These are phyloP conservation scores for Cystobasidiaceae sp. DNA, from an alignment of 1,284 basidiomycete genomes.

Conservation along the genomic window DNA sequence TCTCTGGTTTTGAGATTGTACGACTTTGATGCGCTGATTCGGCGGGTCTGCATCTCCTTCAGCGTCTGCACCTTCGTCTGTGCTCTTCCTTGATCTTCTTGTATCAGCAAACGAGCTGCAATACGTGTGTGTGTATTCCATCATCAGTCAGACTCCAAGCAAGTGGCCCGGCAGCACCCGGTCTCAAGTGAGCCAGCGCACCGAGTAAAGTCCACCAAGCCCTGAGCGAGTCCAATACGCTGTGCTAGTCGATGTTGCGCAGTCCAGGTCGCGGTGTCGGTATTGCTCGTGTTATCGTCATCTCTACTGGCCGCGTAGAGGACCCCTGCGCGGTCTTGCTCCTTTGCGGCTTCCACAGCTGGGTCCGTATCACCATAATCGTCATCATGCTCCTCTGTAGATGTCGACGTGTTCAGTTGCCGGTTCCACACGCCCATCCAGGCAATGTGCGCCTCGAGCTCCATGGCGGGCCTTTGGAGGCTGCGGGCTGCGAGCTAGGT, in stretches of 20 bases:
- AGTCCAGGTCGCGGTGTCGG: background rate
- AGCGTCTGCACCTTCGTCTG: background rate
- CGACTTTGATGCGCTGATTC: background rate
- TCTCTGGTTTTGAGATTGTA: constrained; percentile 15
- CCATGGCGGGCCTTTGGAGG: background rate
- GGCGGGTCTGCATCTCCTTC: background rate
- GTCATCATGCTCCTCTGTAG: background rate
- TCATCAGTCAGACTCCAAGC: too few relatives aligned
- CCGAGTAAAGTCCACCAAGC: constrained; percentile 26
- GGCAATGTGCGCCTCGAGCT: too few relatives aligned
- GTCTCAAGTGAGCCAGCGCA: too few relatives aligned
- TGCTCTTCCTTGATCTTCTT: background rate
- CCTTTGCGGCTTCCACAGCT: background rate
- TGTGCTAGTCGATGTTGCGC: background rate
- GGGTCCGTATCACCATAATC: background rate
- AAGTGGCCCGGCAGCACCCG: too few relatives aligned
- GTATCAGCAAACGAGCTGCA: too few relatives aligned
- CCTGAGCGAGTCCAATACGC: constrained; percentile 28
- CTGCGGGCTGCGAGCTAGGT: too few relatives aligned
- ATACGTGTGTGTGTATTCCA: too few relatives aligned
- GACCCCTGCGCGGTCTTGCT: constrained; percentile 9
- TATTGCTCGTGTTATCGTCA: background rate
- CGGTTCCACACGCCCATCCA: constrained; percentile 28
- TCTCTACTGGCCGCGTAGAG: too few relatives aligned
- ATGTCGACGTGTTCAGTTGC: background rate